Base-by-base conservation (phyloP, 2,329 filamentous ascomycete genomes). In the Lasiodiplodia sp. region DNA sequence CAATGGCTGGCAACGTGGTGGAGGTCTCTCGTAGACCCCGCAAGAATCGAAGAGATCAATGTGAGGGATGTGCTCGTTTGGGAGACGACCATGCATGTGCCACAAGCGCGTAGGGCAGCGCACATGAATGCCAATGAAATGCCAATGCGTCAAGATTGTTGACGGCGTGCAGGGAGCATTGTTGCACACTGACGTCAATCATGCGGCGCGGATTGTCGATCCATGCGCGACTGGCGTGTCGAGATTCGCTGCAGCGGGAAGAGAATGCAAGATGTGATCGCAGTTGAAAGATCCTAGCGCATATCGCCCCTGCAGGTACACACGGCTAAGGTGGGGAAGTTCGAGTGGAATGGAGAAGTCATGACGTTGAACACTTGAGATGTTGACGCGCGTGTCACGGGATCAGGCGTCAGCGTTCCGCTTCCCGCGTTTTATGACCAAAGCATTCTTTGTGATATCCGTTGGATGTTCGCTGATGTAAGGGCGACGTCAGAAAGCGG, bases 141-240 rank as follows among this genome's bases (percentile, higher is more conserved):
- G 4, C n/a, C 16, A 37, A 56, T 14, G 3, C 3, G 53, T 37
- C 14, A 18, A 4, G 40, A 7, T 12, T 37, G 31, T 18, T 2
- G 28, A 55, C n/a, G 7, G 31, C 25, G 10, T 34, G 53, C 53
- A 57, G 53, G 53, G 37, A 57, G 53, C 31, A 57, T 31, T 57
- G 31, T 57, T 57, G 53, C 53, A 34, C 31, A 10, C 37, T 57
- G 53, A 57, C 25, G 53, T 57, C 53, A 31, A 57, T 34, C 51
- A 8, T 38, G 31, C 53, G 11, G 31, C 53, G 16, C 53, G 18
- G 28, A 57, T 21, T 34, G 53, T 16, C 28, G 34, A 37, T 23
- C 53, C 25, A 34, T 57, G 40, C 25, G n/a, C 23, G 51, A 34
- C 11, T 31, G 23, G 23, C 18, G 23, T 28, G 5, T 12, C 7